A percentile compares a stretch with the other conserved stretches of the same genome.
These are phyloP conservation scores for Diplosphaera chodatii DNA, from an alignment of 139 green algal species.

Conservation along the genomic window DNA sequence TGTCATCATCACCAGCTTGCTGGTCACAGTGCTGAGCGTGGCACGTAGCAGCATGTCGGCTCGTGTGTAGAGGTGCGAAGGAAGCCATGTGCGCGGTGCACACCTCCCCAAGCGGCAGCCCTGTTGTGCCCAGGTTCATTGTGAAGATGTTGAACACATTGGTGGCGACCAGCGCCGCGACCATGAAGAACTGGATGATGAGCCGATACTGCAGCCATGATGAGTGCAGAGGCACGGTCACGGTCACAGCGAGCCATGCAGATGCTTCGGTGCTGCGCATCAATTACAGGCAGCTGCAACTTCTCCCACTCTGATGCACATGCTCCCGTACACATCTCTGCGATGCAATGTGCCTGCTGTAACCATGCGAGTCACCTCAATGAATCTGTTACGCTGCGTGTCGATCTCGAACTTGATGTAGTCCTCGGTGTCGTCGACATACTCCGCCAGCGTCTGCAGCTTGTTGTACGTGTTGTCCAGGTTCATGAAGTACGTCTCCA, in stretches of 20 bases:
- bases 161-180: neutral
- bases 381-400: conserved; percentile 78
- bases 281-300: no score
- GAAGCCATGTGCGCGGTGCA: no score
- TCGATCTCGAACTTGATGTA: conserved; percentile 95
- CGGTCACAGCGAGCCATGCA: no score
- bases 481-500: conserved; percentile 65
- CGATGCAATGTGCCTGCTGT: no score
- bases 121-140: neutral
- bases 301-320: neutral
- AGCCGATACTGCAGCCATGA: neutral
- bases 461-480: conserved; percentile 73
- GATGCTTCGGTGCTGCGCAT: no score
- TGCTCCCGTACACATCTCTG: neutral
- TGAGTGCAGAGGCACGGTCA: no score
- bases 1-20: no score
- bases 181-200: neutral
- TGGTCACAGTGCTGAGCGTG: no score
- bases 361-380: no score
- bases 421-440: conserved; percentile 91
- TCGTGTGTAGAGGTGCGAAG: no score
- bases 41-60: no score
- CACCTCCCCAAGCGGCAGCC: neutral
- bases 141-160: neutral
- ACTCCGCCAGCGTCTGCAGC: conserved; percentile 77